phyloP scores from a whole-genome alignment of 2,329 filamentous ascomycete species.

The Pestalotiopsis sp. region DNA sequence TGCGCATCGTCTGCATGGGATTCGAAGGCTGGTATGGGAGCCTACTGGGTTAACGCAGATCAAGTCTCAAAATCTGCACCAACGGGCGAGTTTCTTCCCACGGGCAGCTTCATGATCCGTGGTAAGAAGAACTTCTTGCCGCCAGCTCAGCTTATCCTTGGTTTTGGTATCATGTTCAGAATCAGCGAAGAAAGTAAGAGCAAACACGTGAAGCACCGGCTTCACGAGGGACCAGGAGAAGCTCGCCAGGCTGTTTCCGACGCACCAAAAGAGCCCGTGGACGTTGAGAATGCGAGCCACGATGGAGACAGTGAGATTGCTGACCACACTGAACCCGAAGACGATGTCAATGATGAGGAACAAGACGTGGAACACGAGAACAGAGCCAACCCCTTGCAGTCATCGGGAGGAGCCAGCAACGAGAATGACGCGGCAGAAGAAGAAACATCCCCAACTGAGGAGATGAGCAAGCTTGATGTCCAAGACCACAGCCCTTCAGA shows the following conservation, averaged over 20 bases:
- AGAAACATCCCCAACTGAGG: constrained; percentile 22
- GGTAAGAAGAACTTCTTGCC: constrained; percentile 92
- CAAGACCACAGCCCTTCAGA: constrained; percentile 13
- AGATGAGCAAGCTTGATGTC: constrained; percentile 25
- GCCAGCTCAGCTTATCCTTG: constrained; percentile 83
- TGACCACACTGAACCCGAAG: constrained; percentile 30
- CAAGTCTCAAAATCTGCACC: constrained; percentile 87
- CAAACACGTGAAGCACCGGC: constrained; percentile 76
- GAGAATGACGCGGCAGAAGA: constrained; percentile 20
- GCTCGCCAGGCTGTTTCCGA: neutral
- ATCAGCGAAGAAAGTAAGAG: constrained; percentile 86
- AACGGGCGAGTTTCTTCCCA: constrained; percentile 77
- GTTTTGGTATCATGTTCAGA: constrained; percentile 84
- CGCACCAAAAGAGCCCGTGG: neutral
- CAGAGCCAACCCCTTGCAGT: constrained; percentile 39
- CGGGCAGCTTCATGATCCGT: constrained; percentile 77
- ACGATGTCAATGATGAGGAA: constrained; percentile 29
- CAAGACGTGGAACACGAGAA: constrained; percentile 24
- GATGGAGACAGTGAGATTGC: constrained; percentile 24
- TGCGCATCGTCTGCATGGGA: constrained; percentile 93
- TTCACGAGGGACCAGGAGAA: constrained; percentile 30
- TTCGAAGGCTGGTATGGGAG: constrained; percentile 91
- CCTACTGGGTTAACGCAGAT: constrained; percentile 91
- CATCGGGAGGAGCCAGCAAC: constrained; percentile 27
- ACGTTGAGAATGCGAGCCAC: constrained; percentile 7